Base-by-base conservation (phyloP, 805 yeast genomes). In the Metschnikowia proteae region DNA sequence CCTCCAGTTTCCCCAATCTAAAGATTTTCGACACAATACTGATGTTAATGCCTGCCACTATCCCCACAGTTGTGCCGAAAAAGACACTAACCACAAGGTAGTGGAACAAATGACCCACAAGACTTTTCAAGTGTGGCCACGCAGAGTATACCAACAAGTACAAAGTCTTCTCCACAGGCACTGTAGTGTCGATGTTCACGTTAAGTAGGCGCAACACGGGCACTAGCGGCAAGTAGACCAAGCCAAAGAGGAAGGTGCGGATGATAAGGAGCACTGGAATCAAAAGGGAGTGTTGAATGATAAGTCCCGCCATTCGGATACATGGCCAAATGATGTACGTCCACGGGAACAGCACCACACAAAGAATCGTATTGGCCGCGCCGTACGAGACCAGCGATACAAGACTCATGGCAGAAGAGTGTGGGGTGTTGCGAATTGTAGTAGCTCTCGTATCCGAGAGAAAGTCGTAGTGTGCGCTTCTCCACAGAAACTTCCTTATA, bases 101-200 rank as follows among this genome's bases (percentile, higher is more conserved):
- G 38, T 57, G 60, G 11, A 48, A 31, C 35, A 50, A 45, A 33
- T 57, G 52, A 17, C 45, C 33, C 5, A 48, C 23, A 23, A 57
- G 51, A 25, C 45, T 47, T 10, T 30, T 34, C 13, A 52, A n/a
- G 39, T 57, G 59, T 3, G 60, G 60, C 32, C 37, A 32, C 11
- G 46, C 36, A n/a, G 32, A 39, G 34, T 39, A 29, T 10, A 33
- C 36, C 8, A 57, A 37, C 5, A 52, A 51, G 44, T 33, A 50
- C 22, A 57, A 46, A 7, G 58, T n/a, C 32, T 45, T 37, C 36
- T 57, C 60, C 32, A 57, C 60, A 6, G 58, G 58, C 8, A 47
- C 50, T 35, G 47, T 40, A 1, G 47, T 36, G 43, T 55, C 56
- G 36, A 53, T 43, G 11, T 47, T 29, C 25, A 57, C 48, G 29